These are phyloP conservation scores for Annona squamosa DNA, from an alignment of 164 flowering plant genomes.

Conservation along the genomic window DNA sequence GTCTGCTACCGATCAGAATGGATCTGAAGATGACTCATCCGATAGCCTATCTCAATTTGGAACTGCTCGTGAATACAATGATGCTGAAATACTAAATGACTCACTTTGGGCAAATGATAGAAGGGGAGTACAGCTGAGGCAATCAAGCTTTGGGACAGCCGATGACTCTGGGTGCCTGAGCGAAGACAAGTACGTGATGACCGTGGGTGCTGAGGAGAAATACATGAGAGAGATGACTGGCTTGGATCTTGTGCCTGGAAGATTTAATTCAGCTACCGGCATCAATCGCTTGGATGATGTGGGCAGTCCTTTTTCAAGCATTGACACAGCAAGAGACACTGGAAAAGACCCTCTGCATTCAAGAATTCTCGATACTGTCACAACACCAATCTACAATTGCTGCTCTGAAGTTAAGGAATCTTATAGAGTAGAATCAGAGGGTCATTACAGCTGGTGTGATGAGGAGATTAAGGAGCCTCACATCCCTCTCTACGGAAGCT, in stretches of 20 bases:
- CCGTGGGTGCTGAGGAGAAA: conserved; percentile 27
- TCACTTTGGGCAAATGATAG: conserved; percentile 52
- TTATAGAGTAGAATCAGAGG: conserved; percentile 15
- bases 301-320: conserved; percentile 10
- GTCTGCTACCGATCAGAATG: conserved; percentile 23
- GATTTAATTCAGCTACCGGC: conserved; percentile 20
- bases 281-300: conserved; percentile 30
- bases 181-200: conserved; percentile 74
- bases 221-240: conserved; percentile 14
- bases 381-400: conserved; percentile 26
- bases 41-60: conserved; percentile 72
- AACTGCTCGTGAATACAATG: conserved; percentile 82
- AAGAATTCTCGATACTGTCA: conserved; percentile 18
- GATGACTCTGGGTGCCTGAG: conserved; percentile 46
- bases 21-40: conserved; percentile 58
- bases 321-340: conserved; percentile 12
- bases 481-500: conserved; percentile 7
- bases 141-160: conserved; percentile 35
- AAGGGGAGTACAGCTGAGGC: conserved; percentile 44
- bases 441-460: not conserved
- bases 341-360: conserved; percentile 14
- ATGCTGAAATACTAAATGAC: conserved; percentile 59
- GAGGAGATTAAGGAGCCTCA: conserved; percentile 8
- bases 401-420: conserved; percentile 18
- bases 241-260: conserved; percentile 22